phyloP scores from a whole-genome alignment of 257 asterid genomes.

The Coffea canephora region DNA sequence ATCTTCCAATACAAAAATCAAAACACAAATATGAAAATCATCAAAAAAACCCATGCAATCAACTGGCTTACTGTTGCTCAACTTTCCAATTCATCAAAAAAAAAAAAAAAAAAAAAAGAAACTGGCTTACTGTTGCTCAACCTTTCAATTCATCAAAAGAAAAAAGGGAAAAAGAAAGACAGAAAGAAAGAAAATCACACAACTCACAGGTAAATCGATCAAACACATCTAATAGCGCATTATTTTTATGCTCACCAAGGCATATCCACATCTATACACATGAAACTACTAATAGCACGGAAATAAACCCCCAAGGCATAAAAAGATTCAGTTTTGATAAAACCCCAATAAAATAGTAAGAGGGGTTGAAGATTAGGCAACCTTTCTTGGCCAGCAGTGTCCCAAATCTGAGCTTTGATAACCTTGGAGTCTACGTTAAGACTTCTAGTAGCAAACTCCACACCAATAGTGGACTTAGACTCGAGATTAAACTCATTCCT shows the following conservation, averaged over 20 bases:
- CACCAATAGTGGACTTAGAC: conserved; percentile 65
- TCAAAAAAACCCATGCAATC: background rate
- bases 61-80: background rate
- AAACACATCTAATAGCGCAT: background rate
- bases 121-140: background rate
- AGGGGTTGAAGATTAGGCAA: background rate
- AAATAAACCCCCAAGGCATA: background rate
- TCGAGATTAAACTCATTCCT: conserved; percentile 67
- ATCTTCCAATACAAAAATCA: background rate
- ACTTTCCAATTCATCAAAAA: background rate
- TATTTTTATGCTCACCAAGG: background rate
- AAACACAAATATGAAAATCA: background rate
- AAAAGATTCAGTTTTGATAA: background rate
- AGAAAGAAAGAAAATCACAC: background rate
- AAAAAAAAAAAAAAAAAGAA: background rate
- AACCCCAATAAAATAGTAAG: background rate
- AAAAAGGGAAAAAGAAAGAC: background rate
- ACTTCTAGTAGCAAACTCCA: conserved; percentile 61
- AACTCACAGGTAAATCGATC: background rate
- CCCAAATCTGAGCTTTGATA: conserved; percentile 83
- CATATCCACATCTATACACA: background rate
- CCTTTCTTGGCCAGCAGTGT: conserved; percentile 84
- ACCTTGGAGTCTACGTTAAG: conserved; percentile 51
- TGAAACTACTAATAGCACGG: background rate
- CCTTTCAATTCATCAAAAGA: background rate